A percentile compares a stretch with the other conserved stretches of the same genome.
phyloP scores from a whole-genome alignment of 78 protist genomes.

The Pigoraptor vietnamica region DNA sequence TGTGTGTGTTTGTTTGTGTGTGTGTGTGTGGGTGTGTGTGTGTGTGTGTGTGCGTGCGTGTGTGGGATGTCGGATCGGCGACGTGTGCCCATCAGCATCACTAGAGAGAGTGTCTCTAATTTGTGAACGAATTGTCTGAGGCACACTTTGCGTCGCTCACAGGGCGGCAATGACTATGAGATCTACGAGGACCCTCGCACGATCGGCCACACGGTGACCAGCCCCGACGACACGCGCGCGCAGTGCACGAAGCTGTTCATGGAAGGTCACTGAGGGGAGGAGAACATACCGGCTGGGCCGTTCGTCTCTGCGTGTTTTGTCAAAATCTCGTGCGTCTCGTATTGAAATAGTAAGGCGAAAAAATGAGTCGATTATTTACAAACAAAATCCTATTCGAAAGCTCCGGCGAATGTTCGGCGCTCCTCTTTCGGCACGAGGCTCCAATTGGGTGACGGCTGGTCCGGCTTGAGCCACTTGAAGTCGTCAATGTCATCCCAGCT shows the following conservation, averaged over 20 bases:
- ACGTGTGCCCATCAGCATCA: too few species aligned
- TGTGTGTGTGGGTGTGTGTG: not conserved
- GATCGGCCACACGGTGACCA: constrained; percentile 84
- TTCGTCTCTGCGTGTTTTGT: too few species aligned
- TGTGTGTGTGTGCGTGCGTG: not conserved
- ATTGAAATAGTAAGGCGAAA: not conserved
- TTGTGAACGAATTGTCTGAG: too few species aligned
- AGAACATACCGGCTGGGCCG: too few species aligned
- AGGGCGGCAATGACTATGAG: constrained; percentile 99
- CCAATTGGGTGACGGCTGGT: not conserved
- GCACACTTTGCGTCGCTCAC: too few species aligned
- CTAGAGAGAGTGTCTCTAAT: too few species aligned
- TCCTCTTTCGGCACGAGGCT: not conserved
- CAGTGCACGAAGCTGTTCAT: not conserved
- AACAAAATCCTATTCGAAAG: too few species aligned
- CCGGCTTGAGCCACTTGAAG: not conserved
- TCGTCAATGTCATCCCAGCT: not conserved
- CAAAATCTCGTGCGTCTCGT: too few species aligned
- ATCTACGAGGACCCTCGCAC: constrained; percentile 71
- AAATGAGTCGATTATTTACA: not conserved
- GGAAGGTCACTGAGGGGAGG: too few species aligned
- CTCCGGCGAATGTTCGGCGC: not conserved
- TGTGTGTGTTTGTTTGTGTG: not conserved
- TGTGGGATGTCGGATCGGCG: not conserved
- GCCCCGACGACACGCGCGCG: constrained; percentile 82